Conservation (phyloP, 2,329 filamentous ascomycete genomes). For the Elsinoe australis region DNA sequence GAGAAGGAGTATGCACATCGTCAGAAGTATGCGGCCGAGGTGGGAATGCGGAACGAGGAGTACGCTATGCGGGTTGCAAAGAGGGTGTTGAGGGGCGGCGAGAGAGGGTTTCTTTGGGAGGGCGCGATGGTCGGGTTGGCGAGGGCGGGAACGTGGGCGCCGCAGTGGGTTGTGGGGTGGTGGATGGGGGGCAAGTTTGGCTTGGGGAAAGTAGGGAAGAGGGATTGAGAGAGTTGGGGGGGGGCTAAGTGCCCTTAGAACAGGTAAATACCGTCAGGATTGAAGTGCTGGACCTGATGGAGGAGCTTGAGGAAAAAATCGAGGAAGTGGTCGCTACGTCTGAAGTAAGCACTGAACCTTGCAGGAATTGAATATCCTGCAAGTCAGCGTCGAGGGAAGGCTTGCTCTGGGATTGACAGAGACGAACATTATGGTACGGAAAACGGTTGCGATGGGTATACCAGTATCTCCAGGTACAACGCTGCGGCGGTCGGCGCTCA, state of each 20-base stretch:
- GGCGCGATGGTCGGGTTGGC: slow-evolving; percentile 44
- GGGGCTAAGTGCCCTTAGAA: neutral
- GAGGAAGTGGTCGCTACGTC: no score
- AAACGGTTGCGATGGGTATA: no score
- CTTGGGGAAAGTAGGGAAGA: slow-evolving; percentile 9
- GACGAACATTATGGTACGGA: no score
- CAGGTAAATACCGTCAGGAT: neutral
- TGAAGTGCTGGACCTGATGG: no score
- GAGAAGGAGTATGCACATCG: slow-evolving; percentile 45
- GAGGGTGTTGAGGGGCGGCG: slow-evolving; percentile 38
- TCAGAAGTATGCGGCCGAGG: slow-evolving; percentile 47
- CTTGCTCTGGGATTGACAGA: no score
- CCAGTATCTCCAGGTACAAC: no score
- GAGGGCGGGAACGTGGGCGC: slow-evolving; percentile 43
- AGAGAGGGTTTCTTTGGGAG: slow-evolving; percentile 45
- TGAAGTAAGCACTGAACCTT: no score
- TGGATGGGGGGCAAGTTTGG: slow-evolving; percentile 15
- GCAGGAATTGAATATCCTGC: no score
- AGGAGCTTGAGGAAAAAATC: no score
- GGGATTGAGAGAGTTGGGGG: neutral
- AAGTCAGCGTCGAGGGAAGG: no score
- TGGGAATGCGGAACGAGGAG: slow-evolving; percentile 43
- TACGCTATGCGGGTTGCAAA: slow-evolving; percentile 51
- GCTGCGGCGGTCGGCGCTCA: no score
- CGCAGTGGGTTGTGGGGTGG: slow-evolving; percentile 32